phyloP scores from a whole-genome alignment of 768 basidiomycete genomes.

The Termitomyces sp. region DNA sequence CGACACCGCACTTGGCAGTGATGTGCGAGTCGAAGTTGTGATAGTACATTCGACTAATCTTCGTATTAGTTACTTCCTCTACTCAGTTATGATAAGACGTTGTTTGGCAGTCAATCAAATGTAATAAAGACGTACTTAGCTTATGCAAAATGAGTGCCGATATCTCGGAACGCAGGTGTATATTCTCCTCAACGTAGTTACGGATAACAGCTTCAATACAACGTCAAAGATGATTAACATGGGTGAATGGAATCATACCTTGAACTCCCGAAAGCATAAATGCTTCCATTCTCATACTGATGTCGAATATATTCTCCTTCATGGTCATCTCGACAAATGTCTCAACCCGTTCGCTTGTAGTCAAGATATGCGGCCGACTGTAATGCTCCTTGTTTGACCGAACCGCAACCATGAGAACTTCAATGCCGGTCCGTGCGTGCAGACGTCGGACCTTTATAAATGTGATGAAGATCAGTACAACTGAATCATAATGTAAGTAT shows the following conservation, averaged over 20 bases:
- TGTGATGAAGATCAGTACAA: not conserved
- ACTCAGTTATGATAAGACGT: not conserved
- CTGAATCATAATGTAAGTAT: not conserved
- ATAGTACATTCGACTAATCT: too few relatives aligned
- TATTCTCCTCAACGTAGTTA: not conserved
- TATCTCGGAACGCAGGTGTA: not conserved
- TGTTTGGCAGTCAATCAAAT: not conserved
- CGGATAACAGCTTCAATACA: not conserved
- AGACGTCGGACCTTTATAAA: not conserved
- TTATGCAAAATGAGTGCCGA: not conserved
- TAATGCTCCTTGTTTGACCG: not conserved
- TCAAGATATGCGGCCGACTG: not conserved
- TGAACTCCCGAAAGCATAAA: not conserved
- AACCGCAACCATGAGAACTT: not conserved
- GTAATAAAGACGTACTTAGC: not conserved
- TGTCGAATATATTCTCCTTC: not conserved
- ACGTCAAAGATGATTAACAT: not conserved
- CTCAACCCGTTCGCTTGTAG: not conserved
- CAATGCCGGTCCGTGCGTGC: not conserved
- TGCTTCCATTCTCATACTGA: not conserved
- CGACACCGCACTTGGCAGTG: conserved; percentile 7
- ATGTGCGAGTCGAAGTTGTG: too few relatives aligned
- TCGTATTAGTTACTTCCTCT: too few relatives aligned
- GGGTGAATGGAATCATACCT: not conserved
- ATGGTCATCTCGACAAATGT: not conserved